Evolutionary conservation across 176 grass and related monocot species (phyloP), one percentile per base, ranked within the genome.

Genomic region (Sorghum bicolor): DNA sequence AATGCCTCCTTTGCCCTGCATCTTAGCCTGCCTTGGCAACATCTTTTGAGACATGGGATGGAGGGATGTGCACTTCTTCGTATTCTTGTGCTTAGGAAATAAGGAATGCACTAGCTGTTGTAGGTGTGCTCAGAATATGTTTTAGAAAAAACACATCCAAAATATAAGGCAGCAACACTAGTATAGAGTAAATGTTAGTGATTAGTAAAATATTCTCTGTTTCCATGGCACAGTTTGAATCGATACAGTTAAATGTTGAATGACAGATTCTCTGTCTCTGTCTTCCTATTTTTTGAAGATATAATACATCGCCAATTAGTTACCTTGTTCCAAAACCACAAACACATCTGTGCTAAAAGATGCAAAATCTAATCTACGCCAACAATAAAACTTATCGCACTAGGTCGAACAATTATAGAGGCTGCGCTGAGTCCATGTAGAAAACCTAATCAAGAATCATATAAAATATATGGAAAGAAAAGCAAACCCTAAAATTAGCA

Each of bases 31-130:
- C 78, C 79, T 69, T 85, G 78, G 91, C 82, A 90, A 85, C 91
- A 87, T 97, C 91, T 97, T 97, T 97, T 94, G 80, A 94, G 94
- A 97, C 91, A 78, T 81, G 45, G 81, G 74, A 70, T 85, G 25
- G 45, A 90, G 91, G 60, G 83, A 79, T 86, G 80, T 90, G 88
- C 88, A 93, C 65, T 81, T 81, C 70, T 61, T 43, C 48, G 58
- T 82, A 84, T 87, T 78, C 67, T 87, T 78, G 78, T 81, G 87
- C 61, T 78, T 80, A 82, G 71, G 75, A 80, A 91, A 76, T 64
- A 80, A 75, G 79, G 62, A 38, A 41, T 83, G 57, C 86, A 88
- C 9, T 84, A 31, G 67, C 48, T 72, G 83, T 40, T 74, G 67
- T 86, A 65, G 30, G 26, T 15, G 28, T 55, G 15, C 41, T 64